Evolutionary conservation across 768 basidiomycete genomes (phyloP).

Genomic region (Termitomyces sp.): DNA sequence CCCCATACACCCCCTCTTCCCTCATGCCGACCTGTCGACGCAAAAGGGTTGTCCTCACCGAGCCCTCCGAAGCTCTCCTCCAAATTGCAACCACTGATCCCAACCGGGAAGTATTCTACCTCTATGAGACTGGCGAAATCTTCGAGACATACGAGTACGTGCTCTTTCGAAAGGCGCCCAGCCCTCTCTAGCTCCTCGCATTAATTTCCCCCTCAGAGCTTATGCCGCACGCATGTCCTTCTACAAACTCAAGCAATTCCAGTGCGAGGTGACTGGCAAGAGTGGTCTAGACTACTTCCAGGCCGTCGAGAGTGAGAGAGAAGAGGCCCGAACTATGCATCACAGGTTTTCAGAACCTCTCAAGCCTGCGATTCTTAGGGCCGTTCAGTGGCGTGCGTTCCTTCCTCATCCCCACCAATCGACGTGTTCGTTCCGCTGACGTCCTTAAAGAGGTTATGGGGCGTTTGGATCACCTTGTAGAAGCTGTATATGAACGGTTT

Average conservation of each 20-base stretch:
- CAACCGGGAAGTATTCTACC: slow-evolving; percentile 80
- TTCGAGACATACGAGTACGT: slow-evolving; percentile 94
- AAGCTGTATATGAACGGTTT: slow-evolving; percentile 93
- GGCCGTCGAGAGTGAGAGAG: slow-evolving; percentile 85
- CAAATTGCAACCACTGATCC: slow-evolving; percentile 59
- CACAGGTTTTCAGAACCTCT: slow-evolving; percentile 88
- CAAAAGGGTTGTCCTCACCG: slow-evolving; percentile 85
- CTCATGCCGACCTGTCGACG: slow-evolving; percentile 84
- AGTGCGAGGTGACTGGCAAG: slow-evolving; percentile 96
- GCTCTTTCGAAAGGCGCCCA: slow-evolving; percentile 20
- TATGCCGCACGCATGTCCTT: slow-evolving; percentile 93
- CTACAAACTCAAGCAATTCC: slow-evolving; percentile 90
- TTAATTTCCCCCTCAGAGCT: slow-evolving; percentile 33
- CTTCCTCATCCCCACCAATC: slow-evolving; percentile 15
- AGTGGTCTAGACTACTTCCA: slow-evolving; percentile 91
- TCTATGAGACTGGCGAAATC: slow-evolving; percentile 94
- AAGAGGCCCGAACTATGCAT: slow-evolving; percentile 86
- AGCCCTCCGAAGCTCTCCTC: slow-evolving; percentile 68
- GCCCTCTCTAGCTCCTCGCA: slow-evolving; percentile 15
- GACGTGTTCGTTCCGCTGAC: slow-evolving; percentile 12
- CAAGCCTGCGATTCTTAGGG: slow-evolving; percentile 84
- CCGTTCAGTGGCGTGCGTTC: slow-evolving; percentile 95
- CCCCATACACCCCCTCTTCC: slow-evolving; percentile 15
- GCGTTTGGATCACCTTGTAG: slow-evolving; percentile 90
- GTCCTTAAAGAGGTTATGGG: slow-evolving; percentile 83